Evolutionary conservation across 2,329 filamentous ascomycete species (phyloP).

Genomic region (Trichoderma sp.): DNA sequence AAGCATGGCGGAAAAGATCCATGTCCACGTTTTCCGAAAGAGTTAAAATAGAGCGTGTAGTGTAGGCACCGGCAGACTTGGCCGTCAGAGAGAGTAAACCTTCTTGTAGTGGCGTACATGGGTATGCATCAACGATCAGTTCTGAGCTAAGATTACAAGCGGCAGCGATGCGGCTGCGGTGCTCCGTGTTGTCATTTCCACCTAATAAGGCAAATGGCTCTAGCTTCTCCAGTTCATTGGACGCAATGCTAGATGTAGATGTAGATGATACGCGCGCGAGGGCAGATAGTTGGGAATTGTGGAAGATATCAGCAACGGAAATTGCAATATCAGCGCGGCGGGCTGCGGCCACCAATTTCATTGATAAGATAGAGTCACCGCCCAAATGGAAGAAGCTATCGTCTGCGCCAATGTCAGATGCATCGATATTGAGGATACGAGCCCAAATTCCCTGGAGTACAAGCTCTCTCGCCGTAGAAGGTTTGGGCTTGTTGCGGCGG

Average conservation of each 20-base stretch:
- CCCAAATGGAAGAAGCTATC: slow-evolving; percentile 38
- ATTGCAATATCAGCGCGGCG: too few species aligned
- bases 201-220: too few species aligned
- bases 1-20: neutral
- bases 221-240: too few species aligned
- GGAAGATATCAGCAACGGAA: too few species aligned
- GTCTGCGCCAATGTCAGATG: slow-evolving; percentile 39
- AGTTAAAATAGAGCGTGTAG: neutral
- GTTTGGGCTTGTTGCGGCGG: too few species aligned
- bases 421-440: slow-evolving; percentile 25
- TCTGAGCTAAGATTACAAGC: neutral
- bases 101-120: slow-evolving; percentile 7
- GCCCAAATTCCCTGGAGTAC: neutral
- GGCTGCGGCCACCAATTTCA: too few species aligned
- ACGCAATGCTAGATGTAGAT: too few species aligned
- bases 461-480: too few species aligned
- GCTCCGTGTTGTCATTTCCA: slow-evolving; percentile 39
- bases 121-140: neutral
- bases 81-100: neutral
- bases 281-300: too few species aligned
- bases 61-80: neutral
- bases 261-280: too few species aligned
- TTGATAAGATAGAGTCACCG: too few species aligned
- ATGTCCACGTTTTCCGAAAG: neutral
- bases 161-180: slow-evolving; percentile 23